Base-by-base conservation (phyloP, 2,329 filamentous ascomycete species). In the Aspergillus pseudoterreus region DNA sequence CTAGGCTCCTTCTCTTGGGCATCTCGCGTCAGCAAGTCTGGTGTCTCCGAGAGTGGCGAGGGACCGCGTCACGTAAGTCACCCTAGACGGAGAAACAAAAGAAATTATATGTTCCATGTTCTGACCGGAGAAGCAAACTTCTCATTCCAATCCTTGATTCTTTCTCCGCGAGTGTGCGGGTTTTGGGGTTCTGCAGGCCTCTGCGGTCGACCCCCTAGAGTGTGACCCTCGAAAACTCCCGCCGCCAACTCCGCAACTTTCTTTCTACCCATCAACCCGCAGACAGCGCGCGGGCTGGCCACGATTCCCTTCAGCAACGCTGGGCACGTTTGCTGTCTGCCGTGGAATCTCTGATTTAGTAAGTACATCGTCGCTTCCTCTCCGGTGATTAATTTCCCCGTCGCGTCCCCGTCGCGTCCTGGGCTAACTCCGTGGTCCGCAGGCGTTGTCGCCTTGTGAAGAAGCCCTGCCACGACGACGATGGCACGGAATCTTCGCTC, bases 401-500 rank as follows among this genome's bases (percentile, higher is more conserved):
- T n/a, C n/a, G n/a, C 12, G 24, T 38, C 43, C 30, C 14, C 9
- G 30, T 47, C 11, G 19, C 6, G 14, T n/a, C 47, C 45, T 47
- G 55, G 55, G 56, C 65, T 67, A 62, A 69, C 57, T 35, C 35
- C 38, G 48, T 35, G 38, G 43, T 42, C 27, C 39, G 19, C 52
- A 63, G 60, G 43, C 52, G 43, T 53, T 53, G 43, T 54, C 56
- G 53, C 52, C 51, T 47, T 43, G 56, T 49, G 52, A 30, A 30
- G 27, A 30, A 59, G 57, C 57, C 57, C 57, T 57, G 50, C 45
- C 33, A 52, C 49, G 48, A 54, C 53, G 57, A 56, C 52, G 52
- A 71, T 71, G 68, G 62, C 67, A 61, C 66, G 62, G 56, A 67
- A 63, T 50, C 65, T 70, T 53, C 68, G 67, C 35, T 68, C 66